Conservation (phyloP, 208 protist species). For the Wallacemonas sp. region DNA sequence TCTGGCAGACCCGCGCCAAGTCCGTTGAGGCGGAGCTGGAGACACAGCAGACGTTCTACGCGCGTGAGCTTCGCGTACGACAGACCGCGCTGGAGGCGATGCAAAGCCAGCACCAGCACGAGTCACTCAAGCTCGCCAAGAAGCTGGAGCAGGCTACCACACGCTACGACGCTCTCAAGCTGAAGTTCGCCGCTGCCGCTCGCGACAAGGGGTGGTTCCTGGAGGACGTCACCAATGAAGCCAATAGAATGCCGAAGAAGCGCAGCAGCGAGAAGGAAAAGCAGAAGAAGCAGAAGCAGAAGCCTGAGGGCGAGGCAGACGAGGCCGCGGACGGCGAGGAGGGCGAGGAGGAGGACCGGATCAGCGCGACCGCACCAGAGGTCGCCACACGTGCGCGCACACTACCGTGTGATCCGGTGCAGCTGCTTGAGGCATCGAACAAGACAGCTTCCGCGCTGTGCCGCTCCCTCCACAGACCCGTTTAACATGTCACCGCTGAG, state of each 20-base stretch:
- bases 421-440: slow-evolving; percentile 29
- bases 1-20: slow-evolving; percentile 32
- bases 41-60: slow-evolving; percentile 39
- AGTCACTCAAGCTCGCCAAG: slow-evolving; percentile 24
- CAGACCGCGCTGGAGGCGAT: slow-evolving; percentile 40
- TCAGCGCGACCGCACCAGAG: no score
- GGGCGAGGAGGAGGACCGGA: neutral
- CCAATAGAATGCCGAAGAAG: slow-evolving; percentile 9
- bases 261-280: neutral
- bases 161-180: slow-evolving; percentile 35
- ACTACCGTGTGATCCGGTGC: slow-evolving; percentile 22
- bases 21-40: slow-evolving; percentile 30
- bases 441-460: slow-evolving; percentile 18
- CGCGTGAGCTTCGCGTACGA: slow-evolving; percentile 38
- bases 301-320: neutral
- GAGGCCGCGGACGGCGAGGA: neutral
- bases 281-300: neutral
- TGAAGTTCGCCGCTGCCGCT: slow-evolving; percentile 37
- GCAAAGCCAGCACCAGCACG: slow-evolving; percentile 38
- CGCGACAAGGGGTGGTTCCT: slow-evolving; percentile 10
- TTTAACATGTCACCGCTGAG: neutral
- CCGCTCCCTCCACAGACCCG: slow-evolving; percentile 27
- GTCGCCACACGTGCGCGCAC: no score
- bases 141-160: slow-evolving; percentile 31
- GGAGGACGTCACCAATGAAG: neutral